These are phyloP conservation scores for Phanerochaete carnosa DNA, from an alignment of 768 basidiomycete genomes.

Conservation along the genomic window DNA sequence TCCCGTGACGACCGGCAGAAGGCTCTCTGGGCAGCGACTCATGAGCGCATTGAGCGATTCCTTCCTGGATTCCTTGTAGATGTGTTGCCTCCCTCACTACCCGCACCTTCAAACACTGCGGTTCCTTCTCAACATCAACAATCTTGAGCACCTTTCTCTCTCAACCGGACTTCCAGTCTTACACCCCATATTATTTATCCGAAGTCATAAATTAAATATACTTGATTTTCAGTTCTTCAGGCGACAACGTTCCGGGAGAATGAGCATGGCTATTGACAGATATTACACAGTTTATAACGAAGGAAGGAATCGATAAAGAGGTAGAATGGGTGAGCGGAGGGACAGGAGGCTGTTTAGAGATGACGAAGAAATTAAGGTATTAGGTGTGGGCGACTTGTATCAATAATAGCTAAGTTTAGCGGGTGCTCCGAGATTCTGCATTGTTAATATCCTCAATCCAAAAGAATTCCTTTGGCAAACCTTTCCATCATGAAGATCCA, in stretches of 20 bases:
- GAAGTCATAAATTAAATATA: not conserved
- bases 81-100: constrained; percentile 48
- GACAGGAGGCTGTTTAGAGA: not conserved
- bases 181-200: not conserved
- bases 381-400: constrained; percentile 4
- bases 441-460: constrained; percentile 2
- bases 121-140: not conserved
- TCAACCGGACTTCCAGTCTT: not conserved
- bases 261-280: not conserved
- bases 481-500: not conserved
- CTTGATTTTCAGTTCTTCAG: not conserved
- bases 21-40: constrained; percentile 81
- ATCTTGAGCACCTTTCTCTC: not conserved
- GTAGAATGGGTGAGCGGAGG: not conserved
- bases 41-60: constrained; percentile 86
- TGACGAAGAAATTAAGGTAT: constrained; percentile 1
- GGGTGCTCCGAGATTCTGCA: constrained; percentile 2
- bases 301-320: not conserved
- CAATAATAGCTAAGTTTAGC: constrained; percentile 3
- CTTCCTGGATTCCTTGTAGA: constrained; percentile 85
- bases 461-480: not conserved
- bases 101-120: constrained; percentile 10
- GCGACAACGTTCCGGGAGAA: not conserved
- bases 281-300: not conserved
- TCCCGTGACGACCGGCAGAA: constrained; percentile 60